Evolutionary conservation across 202 grass and related monocot species (phyloP).

Genomic region (Elaeis oleifera): DNA sequence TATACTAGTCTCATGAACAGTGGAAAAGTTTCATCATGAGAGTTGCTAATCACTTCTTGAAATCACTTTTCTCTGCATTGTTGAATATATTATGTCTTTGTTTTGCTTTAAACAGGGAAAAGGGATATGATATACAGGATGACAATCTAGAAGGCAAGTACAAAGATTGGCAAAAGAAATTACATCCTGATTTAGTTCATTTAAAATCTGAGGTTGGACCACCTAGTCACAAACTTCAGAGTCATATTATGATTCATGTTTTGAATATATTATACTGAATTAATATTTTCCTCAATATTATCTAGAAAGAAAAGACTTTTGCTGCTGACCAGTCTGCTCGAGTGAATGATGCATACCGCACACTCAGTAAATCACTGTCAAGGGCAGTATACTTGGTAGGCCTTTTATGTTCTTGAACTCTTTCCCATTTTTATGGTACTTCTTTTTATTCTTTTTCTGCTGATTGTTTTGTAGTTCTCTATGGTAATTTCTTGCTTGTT

Average conservation of each 20-base stretch:
- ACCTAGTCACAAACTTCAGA: not conserved
- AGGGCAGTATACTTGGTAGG: slow-evolving; percentile 79
- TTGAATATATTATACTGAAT: not conserved
- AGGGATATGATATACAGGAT: slow-evolving; percentile 39
- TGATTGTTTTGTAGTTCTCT: not conserved
- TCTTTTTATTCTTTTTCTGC: not conserved
- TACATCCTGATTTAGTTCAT: slow-evolving; percentile 93
- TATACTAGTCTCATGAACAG: too few relatives aligned
- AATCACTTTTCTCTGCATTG: not conserved
- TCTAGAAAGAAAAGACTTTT: slow-evolving; percentile 80
- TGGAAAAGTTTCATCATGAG: not conserved
- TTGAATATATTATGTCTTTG: not conserved
- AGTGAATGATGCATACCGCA: slow-evolving; percentile 82
- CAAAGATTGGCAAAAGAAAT: slow-evolving; percentile 97
- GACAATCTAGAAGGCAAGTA: slow-evolving; percentile 68
- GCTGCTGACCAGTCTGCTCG: slow-evolving; percentile 68
- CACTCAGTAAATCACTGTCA: slow-evolving; percentile 57
- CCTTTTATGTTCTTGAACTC: slow-evolving; percentile 7
- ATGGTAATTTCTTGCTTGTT: not conserved
- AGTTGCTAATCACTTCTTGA: not conserved
- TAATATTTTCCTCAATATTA: not conserved
- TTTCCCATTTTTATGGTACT: not conserved
- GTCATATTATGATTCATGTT: not conserved
- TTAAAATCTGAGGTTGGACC: slow-evolving; percentile 74
- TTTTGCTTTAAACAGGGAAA: slow-evolving; percentile 40